These are phyloP conservation scores for Penicillium crustosum DNA, from an alignment of 2,329 filamentous ascomycete species.

Conservation along the genomic window DNA sequence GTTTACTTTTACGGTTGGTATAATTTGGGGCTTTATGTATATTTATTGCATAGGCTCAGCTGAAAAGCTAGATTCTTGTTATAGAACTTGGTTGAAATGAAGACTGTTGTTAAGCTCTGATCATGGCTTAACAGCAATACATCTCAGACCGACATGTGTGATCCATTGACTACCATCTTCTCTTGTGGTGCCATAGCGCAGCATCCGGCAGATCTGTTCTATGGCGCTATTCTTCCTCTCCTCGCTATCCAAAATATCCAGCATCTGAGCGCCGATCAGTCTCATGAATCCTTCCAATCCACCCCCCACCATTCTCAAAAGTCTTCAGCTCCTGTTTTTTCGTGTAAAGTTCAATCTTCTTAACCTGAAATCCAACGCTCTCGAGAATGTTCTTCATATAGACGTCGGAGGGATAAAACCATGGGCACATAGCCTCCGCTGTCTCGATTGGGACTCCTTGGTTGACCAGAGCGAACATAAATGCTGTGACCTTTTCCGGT, in stretches of 20 bases:
- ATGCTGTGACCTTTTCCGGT: constrained; percentile 5
- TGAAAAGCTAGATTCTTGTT: too few relatives aligned
- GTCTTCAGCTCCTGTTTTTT: not conserved
- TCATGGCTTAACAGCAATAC: constrained; percentile 8
- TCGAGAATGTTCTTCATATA: constrained; percentile 5
- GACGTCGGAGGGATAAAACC: constrained; percentile 2
- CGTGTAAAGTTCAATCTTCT: not conserved
- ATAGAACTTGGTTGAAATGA: not conserved
- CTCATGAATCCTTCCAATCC: constrained; percentile 3
- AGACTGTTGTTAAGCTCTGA: constrained; percentile 6
- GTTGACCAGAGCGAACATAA: constrained; percentile 8
- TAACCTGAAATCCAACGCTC: not conserved
- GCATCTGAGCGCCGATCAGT: not conserved
- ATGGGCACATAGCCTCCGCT: constrained; percentile 2
- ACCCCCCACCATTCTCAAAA: not conserved
- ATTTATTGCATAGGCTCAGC: not conserved
- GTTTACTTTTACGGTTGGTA: not conserved
- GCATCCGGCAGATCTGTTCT: constrained; percentile 3
- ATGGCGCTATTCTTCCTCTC: constrained; percentile 1
- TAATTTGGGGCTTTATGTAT: not conserved
- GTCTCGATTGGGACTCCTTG: constrained; percentile 7
- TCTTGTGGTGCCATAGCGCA: not conserved
- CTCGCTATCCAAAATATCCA: constrained; percentile 7
- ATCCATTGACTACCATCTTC: constrained; percentile 8
- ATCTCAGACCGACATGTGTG: constrained; percentile 3